Evolutionary conservation across 352 stramenopile species (phyloP), one percentile per base, ranked within the genome.

Genomic region (Phytophthora pluvialis): DNA sequence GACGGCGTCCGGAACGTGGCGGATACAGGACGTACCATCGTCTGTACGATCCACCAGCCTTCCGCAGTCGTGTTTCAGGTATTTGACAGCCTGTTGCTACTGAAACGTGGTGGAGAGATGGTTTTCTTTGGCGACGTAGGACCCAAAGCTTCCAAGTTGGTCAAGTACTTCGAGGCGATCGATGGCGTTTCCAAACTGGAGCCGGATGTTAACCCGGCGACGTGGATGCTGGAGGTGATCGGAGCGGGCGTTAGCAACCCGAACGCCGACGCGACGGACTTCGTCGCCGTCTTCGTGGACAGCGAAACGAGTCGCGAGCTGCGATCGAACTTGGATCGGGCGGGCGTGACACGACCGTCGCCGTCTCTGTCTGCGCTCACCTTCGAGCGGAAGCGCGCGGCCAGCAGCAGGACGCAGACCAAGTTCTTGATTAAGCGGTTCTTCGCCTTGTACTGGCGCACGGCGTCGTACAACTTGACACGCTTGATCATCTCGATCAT

Each of bases 1-100:
- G 73, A 88, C 21, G 76, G 92, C 0, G 73, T 97, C 11, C 83
- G 90, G 21, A 90, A 93, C 46, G 77, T 96, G 43, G 86, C 88
- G 6, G 47, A 60, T 33, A 77, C 72, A 10, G 86, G 87, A 10
- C 60, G 75, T 4, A 90, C 79, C 6, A 60, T 66, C 12, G 32
- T 67, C 13, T 67, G 59, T 12, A 67, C 60, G 4, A 67, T 67
- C 12, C 60, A 67, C 21, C 60, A 67, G 50, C 60, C 60, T 6
- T 67, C 60, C 0, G n/a, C 28, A 3, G 52, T 49, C 21, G 60
- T 68, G 0, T 68, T 68, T 31, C 28, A 43, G 7, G 60, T 68
- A 0, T 68, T 68, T 11, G 51, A 68, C 45, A 68, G 60, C 32
- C 29, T 68, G 21, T 15, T 68, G 29, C 15, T 68, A 31, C 45